A percentile compares a stretch with the other conserved stretches of the same genome.
phyloP scores from a whole-genome alignment of 2,329 filamentous ascomycete genomes.

The Chaetomiaceae sp. region DNA sequence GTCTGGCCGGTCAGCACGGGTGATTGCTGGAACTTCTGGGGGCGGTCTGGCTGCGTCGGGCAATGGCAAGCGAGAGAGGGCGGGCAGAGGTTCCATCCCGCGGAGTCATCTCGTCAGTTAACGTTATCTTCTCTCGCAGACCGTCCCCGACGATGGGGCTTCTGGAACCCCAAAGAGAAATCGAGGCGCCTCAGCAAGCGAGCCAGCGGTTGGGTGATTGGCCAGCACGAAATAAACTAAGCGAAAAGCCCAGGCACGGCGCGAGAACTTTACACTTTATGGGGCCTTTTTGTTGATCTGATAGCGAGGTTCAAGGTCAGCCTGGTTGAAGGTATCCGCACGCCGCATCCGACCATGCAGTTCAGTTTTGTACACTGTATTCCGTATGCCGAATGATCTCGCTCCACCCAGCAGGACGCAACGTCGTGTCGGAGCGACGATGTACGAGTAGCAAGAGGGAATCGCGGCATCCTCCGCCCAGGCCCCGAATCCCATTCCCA shows the following conservation, averaged over 20 bases:
- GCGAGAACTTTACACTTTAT: not conserved
- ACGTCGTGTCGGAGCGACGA: too few species aligned
- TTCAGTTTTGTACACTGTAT: too few species aligned
- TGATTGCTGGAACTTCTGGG: not conserved
- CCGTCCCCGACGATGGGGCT: not conserved
- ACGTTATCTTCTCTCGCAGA: too few species aligned
- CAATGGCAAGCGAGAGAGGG: slow-evolving; percentile 8
- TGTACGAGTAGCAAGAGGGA: too few species aligned
- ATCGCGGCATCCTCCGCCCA: too few species aligned
- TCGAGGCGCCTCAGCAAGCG: slow-evolving; percentile 26
- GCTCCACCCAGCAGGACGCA: too few species aligned
- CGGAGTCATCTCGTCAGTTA: not conserved
- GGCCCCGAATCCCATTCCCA: not conserved
- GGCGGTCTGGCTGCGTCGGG: slow-evolving; percentile 3
- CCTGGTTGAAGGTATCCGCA: too few species aligned
- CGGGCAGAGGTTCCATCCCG: not conserved
- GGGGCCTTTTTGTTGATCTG: not conserved
- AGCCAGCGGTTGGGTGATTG: slow-evolving; percentile 31
- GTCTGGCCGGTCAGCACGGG: not conserved
- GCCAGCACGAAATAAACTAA: slow-evolving; percentile 28
- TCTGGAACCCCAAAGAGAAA: slow-evolving; percentile 8
- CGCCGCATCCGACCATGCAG: too few species aligned
- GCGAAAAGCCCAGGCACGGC: slow-evolving; percentile 23
- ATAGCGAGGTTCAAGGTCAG: not conserved
- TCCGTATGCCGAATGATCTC: too few species aligned